Percentiles rank a stretch among this genome's conserved stretches.
Conservation (phyloP, 2,329 filamentous ascomycete species). For the Reticulascus tulasneorum region DNA sequence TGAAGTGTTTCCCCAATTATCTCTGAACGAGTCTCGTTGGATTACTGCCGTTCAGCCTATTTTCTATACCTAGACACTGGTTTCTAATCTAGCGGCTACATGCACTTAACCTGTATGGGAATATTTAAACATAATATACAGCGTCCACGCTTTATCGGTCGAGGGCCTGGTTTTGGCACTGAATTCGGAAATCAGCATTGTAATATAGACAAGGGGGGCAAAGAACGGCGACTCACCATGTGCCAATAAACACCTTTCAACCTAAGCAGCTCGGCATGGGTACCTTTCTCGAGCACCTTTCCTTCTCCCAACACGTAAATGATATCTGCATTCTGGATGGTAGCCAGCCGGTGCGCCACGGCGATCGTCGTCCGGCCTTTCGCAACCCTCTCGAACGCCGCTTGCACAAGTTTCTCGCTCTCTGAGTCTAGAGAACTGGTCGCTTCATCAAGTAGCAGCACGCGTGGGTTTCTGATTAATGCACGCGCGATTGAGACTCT, state of each 20-base stretch:
- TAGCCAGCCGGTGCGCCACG: conserved; percentile 38
- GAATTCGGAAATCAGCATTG: neutral
- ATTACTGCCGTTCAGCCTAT: too few species aligned
- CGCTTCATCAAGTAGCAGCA: conserved; percentile 56
- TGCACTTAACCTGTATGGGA: too few species aligned
- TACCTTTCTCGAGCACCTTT: conserved; percentile 34
- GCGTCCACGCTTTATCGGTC: too few species aligned
- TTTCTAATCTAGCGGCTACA: too few species aligned
- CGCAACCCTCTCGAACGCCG: conserved; percentile 21
- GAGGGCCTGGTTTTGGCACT: conserved; percentile 14
- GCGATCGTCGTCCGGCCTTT: conserved; percentile 30
- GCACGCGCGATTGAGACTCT: conserved; percentile 53
- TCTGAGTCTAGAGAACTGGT: conserved; percentile 53
- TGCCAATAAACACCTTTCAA: conserved; percentile 13
- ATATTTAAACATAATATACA: too few species aligned
- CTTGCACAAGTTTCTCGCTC: conserved; percentile 50
- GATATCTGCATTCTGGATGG: conserved; percentile 38
- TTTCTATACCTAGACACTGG: too few species aligned
- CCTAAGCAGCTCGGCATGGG: conserved; percentile 22
- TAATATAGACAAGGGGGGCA: too few species aligned
- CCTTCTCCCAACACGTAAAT: conserved; percentile 42
- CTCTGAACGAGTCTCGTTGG: too few species aligned
- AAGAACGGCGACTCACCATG: conserved; percentile 11
- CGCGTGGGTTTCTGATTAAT: conserved; percentile 43
- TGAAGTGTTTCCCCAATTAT: too few species aligned